Base-by-base conservation (phyloP, 345 rosid genomes). In the Eucalyptus regnans region DNA sequence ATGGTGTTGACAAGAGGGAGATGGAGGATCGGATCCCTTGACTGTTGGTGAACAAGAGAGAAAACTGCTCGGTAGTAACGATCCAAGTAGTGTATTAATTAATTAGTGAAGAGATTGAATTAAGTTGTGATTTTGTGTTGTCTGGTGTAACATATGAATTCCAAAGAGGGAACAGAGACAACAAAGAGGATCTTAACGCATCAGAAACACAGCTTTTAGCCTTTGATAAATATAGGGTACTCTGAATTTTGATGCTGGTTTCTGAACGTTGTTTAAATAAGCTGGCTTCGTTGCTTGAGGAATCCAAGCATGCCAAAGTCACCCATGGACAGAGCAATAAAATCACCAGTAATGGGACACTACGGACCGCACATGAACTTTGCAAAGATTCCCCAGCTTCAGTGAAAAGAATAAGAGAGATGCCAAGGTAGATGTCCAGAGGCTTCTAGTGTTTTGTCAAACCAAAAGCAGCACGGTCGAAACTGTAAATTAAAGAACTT, bases 341-440 rank as follows among this genome's bases (percentile, higher is more conserved):
- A 27, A 62, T 62, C 68, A 62, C 68, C 33, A 29, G 8, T 27
- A 62, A 62, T 12, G 68, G 68, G 33, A 60, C 68, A 6, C 68
- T 27, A 60, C 68, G n/a, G 68, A 12, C 0, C 4, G 68, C 31
- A 60, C 33, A 27, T 12, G 1, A 60, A 60, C 0, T 62, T 62
- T 6, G 68, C 16, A 62, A 12, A 27, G 31, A 62, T 62, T 62
- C 33, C 33, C 68, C 68, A 12, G 68, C 33, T 27, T 62, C 68
- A 62, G 0, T 62, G 20, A n/a, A 64, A n/a, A n/a, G 0, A 64
- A 64, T 0, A 62, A 14, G 10, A n/a, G 41, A n/a, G 41, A n/a
- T 64, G 37, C 41, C 76, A n/a, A n/a, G 37, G 31, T 64, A n/a
- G 20, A n/a, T n/a, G 76, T n/a, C n/a, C 16, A n/a, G 3, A 64